A percentile compares a stretch with the other conserved stretches of the same genome.
phyloP scores from a whole-genome alignment of 306 rosid species.

The Cicer arietinum region DNA sequence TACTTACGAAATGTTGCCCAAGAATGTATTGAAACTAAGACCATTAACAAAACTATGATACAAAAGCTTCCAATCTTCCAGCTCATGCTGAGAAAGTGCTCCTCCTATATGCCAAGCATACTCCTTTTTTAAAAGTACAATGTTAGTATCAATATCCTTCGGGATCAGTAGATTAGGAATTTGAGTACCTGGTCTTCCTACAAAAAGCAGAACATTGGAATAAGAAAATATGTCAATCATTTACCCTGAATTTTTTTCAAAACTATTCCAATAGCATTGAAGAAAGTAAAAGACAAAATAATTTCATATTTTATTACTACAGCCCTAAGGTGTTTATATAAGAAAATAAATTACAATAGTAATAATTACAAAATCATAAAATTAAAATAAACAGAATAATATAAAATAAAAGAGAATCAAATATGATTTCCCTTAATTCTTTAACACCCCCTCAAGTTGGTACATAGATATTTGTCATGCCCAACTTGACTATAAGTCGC shows the following conservation, averaged over 20 bases:
- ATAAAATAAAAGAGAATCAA: too few species aligned
- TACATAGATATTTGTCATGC: too few species aligned
- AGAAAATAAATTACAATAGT: too few species aligned
- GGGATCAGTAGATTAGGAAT: conserved; percentile 66
- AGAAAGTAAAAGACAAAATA: too few species aligned
- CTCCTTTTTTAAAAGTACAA: conserved; percentile 71
- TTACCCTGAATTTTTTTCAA: conserved; percentile 31
- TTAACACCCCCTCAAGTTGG: too few species aligned
- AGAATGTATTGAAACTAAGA: conserved; percentile 89
- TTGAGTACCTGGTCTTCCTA: conserved; percentile 77
- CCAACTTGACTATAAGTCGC: too few species aligned
- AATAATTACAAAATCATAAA: too few species aligned
- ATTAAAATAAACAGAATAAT: too few species aligned
- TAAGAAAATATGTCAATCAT: conserved; percentile 32
- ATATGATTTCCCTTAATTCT: too few species aligned
- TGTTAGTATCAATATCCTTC: conserved; percentile 57
- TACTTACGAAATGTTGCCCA: conserved; percentile 84
- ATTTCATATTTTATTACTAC: too few species aligned
- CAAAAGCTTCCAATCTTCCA: conserved; percentile 85
- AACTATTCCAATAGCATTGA: conserved; percentile 3
- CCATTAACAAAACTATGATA: conserved; percentile 90
- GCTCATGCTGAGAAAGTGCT: conserved; percentile 76
- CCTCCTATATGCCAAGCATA: conserved; percentile 97
- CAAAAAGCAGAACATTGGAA: conserved; percentile 31
- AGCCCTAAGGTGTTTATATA: too few species aligned